Conservation (phyloP, 2,329 filamentous ascomycete genomes). For the Talaromyces piceae region DNA sequence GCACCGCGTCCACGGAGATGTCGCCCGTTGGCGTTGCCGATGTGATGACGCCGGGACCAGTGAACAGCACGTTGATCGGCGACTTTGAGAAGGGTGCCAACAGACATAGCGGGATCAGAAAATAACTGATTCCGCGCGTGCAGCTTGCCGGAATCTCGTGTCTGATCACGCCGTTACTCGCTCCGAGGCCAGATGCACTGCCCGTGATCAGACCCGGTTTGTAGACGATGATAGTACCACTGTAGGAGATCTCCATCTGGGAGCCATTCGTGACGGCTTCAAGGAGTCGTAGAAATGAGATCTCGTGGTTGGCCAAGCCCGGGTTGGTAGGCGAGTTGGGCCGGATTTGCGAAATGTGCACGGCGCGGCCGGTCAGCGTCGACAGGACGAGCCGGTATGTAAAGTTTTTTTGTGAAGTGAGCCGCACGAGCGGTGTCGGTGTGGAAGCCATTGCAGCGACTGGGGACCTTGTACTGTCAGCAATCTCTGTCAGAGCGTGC, state of each 20-base stretch:
- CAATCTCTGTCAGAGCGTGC: neutral
- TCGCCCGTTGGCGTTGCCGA: conserved; percentile 76
- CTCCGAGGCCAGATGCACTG: conserved; percentile 65
- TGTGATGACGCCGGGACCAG: conserved; percentile 87
- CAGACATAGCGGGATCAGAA: conserved; percentile 79
- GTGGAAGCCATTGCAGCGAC: conserved; percentile 31
- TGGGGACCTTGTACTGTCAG: conserved; percentile 17
- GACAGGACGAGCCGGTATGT: conserved; percentile 78
- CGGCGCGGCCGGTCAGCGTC: conserved; percentile 78
- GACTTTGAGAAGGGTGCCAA: conserved; percentile 90
- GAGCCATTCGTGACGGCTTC: conserved; percentile 94
- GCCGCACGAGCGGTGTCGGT: conserved; percentile 51
- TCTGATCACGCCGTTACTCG: conserved; percentile 57
- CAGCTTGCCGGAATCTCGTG: conserved; percentile 73
- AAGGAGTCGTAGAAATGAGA: conserved; percentile 90
- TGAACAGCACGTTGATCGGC: conserved; percentile 82
- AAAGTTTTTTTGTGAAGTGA: conserved; percentile 78
- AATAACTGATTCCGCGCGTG: conserved; percentile 80
- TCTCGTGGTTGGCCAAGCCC: conserved; percentile 83
- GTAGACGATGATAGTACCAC: conserved; percentile 86
- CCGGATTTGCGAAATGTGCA: conserved; percentile 92
- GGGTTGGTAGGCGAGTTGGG: conserved; percentile 77
- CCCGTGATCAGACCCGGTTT: conserved; percentile 89
- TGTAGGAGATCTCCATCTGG: conserved; percentile 91
- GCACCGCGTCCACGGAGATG: conserved; percentile 84